Base-by-base conservation (phyloP, 2,329 filamentous ascomycete genomes). In the Cercospora citrullina region DNA sequence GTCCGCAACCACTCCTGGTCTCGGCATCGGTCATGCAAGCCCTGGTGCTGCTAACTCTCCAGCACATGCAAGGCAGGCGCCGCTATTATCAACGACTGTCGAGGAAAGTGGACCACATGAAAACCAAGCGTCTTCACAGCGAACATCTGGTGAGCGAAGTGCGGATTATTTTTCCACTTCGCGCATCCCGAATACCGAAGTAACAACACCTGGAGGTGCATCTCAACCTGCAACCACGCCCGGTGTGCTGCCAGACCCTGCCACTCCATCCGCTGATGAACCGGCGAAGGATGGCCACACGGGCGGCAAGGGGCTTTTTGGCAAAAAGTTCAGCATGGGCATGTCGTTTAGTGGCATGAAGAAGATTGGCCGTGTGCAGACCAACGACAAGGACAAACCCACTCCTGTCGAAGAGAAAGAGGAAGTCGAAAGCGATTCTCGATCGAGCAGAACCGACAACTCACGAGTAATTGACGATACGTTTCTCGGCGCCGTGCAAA, bases 281-380 rank as follows among this genome's bases (percentile, higher is more conserved):
- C 87, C 87, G 84, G 65, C 83, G 12, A 91, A 91, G 71, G 76
- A 78, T 23, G 69, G 42, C n/a, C 48, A 48, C 9, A 77, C 76
- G 4, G 73, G 76, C 3, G 75, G 75, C 12, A 77, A 77, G 59
- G 86, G 86, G 69, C 83, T 92, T 5, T 96, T 96, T 77, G 89
- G 91, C 53, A 95, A 94, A 81, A 92, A 92, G 74, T 94, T 96
- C 79, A 89, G 91, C 59, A 90, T 92, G 87, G 86, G 84, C 69
- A 77, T 75, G 72, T 89, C 90, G 0, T 93, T 94, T 75, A 73
- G 73, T 39, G 89, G 90, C 72, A 90, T 90, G 75, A 97, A 96
- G 83, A 97, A 96, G 80, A 84, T 94, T 14, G 89, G 89, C 12
- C 87, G 92, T 16, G 90, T 89, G 2, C 83, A 86, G 4, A 89